Conservation (phyloP, 1,139 yeast genomes). For the Kodamaea sp. region DNA sequence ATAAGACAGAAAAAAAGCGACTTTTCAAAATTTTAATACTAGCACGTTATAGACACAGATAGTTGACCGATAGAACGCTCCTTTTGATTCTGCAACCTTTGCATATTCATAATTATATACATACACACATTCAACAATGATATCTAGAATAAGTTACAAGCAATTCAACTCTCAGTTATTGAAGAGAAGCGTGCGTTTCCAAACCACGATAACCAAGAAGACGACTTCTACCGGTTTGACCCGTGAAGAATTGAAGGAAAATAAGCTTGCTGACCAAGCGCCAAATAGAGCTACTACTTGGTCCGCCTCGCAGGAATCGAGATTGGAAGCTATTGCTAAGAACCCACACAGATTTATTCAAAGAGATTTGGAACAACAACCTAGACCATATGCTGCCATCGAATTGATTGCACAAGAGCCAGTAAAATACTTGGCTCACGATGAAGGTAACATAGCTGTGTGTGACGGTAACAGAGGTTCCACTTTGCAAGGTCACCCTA, state of each 20-base stretch:
- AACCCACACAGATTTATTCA: slow-evolving; percentile 70
- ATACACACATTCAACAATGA: slow-evolving; percentile 7
- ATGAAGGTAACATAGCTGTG: slow-evolving; percentile 60
- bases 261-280: slow-evolving; percentile 53
- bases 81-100: too few species aligned
- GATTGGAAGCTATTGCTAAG: slow-evolving; percentile 52
- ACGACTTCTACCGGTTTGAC: slow-evolving; percentile 35
- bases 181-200: slow-evolving; percentile 11
- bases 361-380: slow-evolving; percentile 63
- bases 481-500: slow-evolving; percentile 80
- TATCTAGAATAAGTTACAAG: slow-evolving; percentile 12
- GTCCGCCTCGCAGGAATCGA: slow-evolving; percentile 66
- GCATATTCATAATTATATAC: too few species aligned
- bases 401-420: slow-evolving; percentile 78
- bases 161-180: slow-evolving; percentile 3
- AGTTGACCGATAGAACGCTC: too few species aligned
- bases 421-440: slow-evolving; percentile 53
- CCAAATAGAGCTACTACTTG: slow-evolving; percentile 71
- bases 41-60: too few species aligned
- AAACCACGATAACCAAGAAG: slow-evolving; percentile 15
- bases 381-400: slow-evolving; percentile 81
- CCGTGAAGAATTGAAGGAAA: slow-evolving; percentile 33
- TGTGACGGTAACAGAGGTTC: slow-evolving; percentile 78
- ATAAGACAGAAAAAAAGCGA: too few species aligned
- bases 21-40: too few species aligned